Evolutionary conservation across 2,329 filamentous ascomycete species (phyloP), one percentile per base, ranked within the genome.

Genomic region (Coleophoma cylindrospora): DNA sequence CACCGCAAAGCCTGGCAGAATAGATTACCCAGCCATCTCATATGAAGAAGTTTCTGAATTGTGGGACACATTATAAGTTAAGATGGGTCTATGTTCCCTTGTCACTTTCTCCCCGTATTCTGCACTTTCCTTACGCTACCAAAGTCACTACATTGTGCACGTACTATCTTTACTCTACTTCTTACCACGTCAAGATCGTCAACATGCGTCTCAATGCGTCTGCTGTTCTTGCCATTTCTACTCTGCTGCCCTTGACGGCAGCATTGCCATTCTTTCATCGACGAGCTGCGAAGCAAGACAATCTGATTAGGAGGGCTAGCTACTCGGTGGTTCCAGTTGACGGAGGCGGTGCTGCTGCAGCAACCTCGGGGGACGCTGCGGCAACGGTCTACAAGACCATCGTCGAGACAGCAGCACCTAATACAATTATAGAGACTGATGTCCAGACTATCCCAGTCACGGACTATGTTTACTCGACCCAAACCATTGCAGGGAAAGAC

Each of bases 261-360:
- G 51, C 61, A 15, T 51, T 63, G 10, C 62, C 62, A 17, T 56
- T 63, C 21, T 48, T 55, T 33, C 57, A 47, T 34, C 44, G 47
- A 36, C 53, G 52, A 40, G 2, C 41, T n/a, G 41, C 49, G 14
- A 43, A 43, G 6, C 36, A 54, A 2, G 50, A 57, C 15, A 43
- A 51, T 38, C 36, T 63, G 14, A 45, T 53, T 36, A 51, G 49
- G 46, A 57, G 61, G 44, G 61, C 61, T 54, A 56, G 56, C 15
- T 67, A 67, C 49, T 65, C 65, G 10, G 64, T 67, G 44, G 63
- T 67, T 13, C 50, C 62, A 34, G 64, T 67, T n/a, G 63, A 66
- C 57, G 65, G 65, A 22, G 62, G 61, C 17, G 49, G 59, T 27
- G 48, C 54, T n/a, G 48, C 53, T 7, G 14, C 36, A 27, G 38